Percentiles rank a stretch among this genome's conserved stretches.
Conservation (phyloP, 352 stramenopile species). For the Plasmopara halstedii region DNA sequence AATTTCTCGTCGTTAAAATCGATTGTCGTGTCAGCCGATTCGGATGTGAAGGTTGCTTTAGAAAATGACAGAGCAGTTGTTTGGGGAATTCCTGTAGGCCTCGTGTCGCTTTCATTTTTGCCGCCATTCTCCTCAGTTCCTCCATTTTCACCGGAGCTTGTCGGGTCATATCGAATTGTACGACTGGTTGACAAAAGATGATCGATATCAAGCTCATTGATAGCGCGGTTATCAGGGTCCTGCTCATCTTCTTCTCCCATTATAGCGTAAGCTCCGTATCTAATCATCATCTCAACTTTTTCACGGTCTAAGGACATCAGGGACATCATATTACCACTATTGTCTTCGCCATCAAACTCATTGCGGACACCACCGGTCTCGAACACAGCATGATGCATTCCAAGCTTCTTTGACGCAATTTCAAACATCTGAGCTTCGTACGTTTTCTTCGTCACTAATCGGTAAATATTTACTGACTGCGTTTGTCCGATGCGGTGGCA, state of each 20-base stretch:
- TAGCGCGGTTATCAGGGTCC: constrained; percentile 80
- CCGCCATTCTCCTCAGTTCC: constrained; percentile 32
- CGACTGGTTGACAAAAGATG: constrained; percentile 77
- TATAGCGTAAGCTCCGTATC: constrained; percentile 95
- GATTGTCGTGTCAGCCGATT: constrained; percentile 82
- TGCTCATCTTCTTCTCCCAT: constrained; percentile 96
- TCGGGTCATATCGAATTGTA: constrained; percentile 84
- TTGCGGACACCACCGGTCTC: constrained; percentile 89
- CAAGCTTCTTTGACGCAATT: constrained; percentile 97
- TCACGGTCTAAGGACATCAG: constrained; percentile 93
- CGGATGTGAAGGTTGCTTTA: constrained; percentile 82
- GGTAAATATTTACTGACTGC: constrained; percentile 99
- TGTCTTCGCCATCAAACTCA: constrained; percentile 92
- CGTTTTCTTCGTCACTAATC: constrained; percentile 97
- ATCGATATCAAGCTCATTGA: constrained; percentile 88
- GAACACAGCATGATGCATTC: constrained; percentile 97
- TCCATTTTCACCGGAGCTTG: constrained; percentile 33
- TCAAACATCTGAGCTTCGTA: constrained; percentile 99
- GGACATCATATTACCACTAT: constrained; percentile 87
- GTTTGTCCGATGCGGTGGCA: constrained; percentile 99
- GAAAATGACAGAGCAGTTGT: constrained; percentile 78
- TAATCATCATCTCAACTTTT: constrained; percentile 98
- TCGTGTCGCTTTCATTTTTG: constrained; percentile 33
- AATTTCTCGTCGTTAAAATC: constrained; percentile 90
- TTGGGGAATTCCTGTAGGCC: constrained; percentile 33